Conservation (phyloP, 2,329 filamentous ascomycete species). For the Trichoderma asperellum region DNA sequence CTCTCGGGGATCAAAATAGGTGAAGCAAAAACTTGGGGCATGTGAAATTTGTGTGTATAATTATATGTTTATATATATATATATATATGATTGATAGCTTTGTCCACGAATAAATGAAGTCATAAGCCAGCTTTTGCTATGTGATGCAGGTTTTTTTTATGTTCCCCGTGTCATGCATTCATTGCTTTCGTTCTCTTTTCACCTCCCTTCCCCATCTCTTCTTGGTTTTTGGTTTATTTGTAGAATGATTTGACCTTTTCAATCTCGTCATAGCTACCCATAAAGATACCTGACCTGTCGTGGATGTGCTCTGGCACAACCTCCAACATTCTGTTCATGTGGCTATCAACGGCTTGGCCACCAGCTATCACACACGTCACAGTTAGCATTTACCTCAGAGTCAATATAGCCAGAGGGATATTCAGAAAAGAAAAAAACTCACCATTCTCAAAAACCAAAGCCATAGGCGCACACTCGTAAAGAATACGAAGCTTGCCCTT, state of each 20-base stretch:
- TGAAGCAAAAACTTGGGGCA: neutral
- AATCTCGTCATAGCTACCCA: constrained; percentile 92
- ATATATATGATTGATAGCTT: neutral
- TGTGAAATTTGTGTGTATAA: neutral
- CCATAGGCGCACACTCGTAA: constrained; percentile 99
- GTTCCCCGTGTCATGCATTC: neutral
- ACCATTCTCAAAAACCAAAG: constrained; percentile 98
- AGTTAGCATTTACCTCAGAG: constrained; percentile 36
- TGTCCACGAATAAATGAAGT: neutral
- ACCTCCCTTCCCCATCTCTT: no score
- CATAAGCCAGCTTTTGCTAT: neutral
- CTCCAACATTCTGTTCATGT: constrained; percentile 88
- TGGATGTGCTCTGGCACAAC: constrained; percentile 92
- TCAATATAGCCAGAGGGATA: no score
- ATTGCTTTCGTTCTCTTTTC: neutral
- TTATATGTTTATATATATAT: constrained; percentile 12
- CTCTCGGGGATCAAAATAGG: no score
- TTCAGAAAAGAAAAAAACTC: constrained; percentile 42
- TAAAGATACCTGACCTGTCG: constrained; percentile 92
- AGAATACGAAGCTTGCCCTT: constrained; percentile 97
- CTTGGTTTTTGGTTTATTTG: constrained; percentile 41
- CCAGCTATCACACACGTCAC: constrained; percentile 62
- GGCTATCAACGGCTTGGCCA: constrained; percentile 87
- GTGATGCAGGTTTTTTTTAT: constrained; percentile 4
- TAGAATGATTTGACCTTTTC: constrained; percentile 91